Conservation (phyloP, 768 basidiomycete species). For the Serendipita sp. region DNA sequence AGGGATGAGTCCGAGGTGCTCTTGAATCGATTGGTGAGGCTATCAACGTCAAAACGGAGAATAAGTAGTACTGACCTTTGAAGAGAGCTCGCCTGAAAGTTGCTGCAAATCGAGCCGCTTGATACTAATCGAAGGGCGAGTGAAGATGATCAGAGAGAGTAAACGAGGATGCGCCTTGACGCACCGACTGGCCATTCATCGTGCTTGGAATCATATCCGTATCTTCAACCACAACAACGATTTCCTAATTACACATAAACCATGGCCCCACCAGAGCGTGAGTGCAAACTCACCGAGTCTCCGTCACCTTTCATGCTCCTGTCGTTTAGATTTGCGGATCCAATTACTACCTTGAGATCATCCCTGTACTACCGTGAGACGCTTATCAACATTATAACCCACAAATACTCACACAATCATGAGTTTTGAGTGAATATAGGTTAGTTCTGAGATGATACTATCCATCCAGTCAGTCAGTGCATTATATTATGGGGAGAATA, state of each 20-base stretch:
- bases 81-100: constrained; percentile 69
- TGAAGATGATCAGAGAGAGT: background rate
- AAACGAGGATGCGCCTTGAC: background rate
- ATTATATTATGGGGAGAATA: background rate
- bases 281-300: constrained; percentile 11
- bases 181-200: constrained; percentile 55
- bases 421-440: constrained; percentile 76
- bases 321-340: constrained; percentile 87
- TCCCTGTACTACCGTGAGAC: background rate
- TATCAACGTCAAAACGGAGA: background rate
- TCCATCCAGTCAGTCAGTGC: background rate
- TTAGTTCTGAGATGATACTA: constrained; percentile 60
- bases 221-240: constrained; percentile 85
- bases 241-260: constrained; percentile 34
- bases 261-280: background rate
- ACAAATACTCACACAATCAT: constrained; percentile 79
- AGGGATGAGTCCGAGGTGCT: constrained; percentile 73
- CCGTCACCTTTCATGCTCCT: constrained; percentile 44
- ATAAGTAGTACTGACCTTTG: constrained; percentile 34
- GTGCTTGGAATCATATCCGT: constrained; percentile 51
- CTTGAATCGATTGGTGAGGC: constrained; percentile 22
- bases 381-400: constrained; percentile 62
- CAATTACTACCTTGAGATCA: constrained; percentile 29
- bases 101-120: constrained; percentile 67
- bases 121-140: constrained; percentile 23